These are phyloP conservation scores for Aquilaria malaccensis DNA, from an alignment of 345 rosid species.

Conservation along the genomic window DNA sequence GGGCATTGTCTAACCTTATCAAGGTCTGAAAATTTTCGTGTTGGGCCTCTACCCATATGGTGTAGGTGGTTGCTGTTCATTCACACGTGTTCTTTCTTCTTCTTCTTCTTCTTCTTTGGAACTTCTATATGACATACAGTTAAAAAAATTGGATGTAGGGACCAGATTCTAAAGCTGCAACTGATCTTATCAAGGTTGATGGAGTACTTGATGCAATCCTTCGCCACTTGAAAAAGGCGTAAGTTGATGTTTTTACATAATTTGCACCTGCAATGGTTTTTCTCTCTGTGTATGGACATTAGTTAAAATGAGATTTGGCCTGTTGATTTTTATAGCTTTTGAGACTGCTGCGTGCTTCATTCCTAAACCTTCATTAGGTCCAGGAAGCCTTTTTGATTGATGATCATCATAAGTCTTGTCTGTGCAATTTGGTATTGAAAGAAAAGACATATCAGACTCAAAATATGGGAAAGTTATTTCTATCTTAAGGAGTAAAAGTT, in stretches of 20 bases:
- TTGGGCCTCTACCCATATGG: slow-evolving; percentile 1
- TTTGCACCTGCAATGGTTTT: too few species aligned
- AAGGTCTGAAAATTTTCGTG: slow-evolving; percentile 44
- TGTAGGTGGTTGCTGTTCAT: background rate
- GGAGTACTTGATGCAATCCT: slow-evolving; percentile 73
- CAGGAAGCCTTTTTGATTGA: too few species aligned
- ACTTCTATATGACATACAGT: slow-evolving; percentile 24
- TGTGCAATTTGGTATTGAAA: too few species aligned
- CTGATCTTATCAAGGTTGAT: slow-evolving; percentile 68
- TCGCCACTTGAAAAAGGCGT: slow-evolving; percentile 79
- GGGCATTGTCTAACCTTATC: slow-evolving; percentile 95
- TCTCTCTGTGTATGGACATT: too few species aligned
- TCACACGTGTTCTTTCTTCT: background rate
- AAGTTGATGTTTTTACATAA: slow-evolving; percentile 26
- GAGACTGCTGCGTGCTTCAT: too few species aligned
- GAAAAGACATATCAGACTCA: too few species aligned
- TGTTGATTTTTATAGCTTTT: too few species aligned
- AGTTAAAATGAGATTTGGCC: too few species aligned
- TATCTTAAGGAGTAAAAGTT: too few species aligned
- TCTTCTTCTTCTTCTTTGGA: slow-evolving; percentile 6
- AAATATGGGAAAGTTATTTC: too few species aligned
- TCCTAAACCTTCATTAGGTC: too few species aligned
- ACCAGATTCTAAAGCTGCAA: slow-evolving; percentile 82
- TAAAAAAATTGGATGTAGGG: slow-evolving; percentile 48
- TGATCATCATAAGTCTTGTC: too few species aligned